Conservation (phyloP, 1,284 basidiomycete genomes). For the Naganishia albida region DNA sequence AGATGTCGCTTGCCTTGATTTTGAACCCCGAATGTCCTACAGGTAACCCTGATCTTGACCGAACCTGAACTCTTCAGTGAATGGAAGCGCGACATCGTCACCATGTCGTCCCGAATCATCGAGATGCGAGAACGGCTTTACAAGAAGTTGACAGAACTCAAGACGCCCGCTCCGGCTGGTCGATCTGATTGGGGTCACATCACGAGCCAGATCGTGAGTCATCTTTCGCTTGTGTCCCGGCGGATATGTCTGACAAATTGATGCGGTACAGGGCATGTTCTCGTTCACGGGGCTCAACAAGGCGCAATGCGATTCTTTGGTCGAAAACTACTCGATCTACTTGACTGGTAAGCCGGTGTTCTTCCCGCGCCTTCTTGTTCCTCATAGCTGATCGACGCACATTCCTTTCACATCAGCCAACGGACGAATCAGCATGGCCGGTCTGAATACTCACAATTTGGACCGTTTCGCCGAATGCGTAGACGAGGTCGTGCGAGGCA, state of each 20-base stretch:
- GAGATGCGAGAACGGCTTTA: constrained; percentile 87
- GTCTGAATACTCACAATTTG: constrained; percentile 73
- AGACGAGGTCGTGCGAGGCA: constrained; percentile 34
- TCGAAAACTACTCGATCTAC: constrained; percentile 81
- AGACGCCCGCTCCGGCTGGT: constrained; percentile 65
- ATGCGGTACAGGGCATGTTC: constrained; percentile 36
- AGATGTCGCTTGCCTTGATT: constrained; percentile 67
- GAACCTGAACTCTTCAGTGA: constrained; percentile 74
- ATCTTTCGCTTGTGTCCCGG: no score
- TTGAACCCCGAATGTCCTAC: background rate
- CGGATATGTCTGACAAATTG: constrained; percentile 3
- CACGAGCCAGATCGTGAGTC: constrained; percentile 73
- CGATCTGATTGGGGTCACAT: constrained; percentile 75
- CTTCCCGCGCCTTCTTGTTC: constrained; percentile 7
- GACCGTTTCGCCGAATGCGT: constrained; percentile 60
- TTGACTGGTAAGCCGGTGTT: constrained; percentile 61
- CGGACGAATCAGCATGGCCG: constrained; percentile 85
- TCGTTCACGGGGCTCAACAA: constrained; percentile 69
- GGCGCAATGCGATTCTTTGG: constrained; percentile 70
- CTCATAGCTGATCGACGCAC: background rate
- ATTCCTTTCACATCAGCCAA: constrained; percentile 55
- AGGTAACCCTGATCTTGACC: constrained; percentile 56
- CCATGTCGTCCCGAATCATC: constrained; percentile 96
- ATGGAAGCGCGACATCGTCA: constrained; percentile 83
- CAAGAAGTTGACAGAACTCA: constrained; percentile 72